phyloP scores from a whole-genome alignment of 495 filamentous ascomycete species.

The Neurospora africana region DNA sequence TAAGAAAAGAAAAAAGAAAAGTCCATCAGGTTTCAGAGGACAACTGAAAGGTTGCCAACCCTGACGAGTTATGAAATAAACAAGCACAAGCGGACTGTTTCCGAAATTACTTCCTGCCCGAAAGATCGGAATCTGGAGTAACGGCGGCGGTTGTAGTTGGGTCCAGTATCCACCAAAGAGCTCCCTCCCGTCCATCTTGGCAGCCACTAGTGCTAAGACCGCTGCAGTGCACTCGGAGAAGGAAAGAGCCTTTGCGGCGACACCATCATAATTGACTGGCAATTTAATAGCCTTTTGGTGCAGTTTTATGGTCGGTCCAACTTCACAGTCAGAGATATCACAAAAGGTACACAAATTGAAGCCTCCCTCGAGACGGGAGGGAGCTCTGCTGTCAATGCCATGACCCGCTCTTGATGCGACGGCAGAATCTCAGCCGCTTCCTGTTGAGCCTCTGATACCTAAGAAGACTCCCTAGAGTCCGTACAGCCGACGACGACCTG shows the following conservation, averaged over 20 bases:
- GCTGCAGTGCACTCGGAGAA: background rate
- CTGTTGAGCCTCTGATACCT: background rate
- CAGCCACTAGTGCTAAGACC: slow-evolving; percentile 4
- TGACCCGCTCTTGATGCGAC: background rate
- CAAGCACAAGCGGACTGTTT: background rate
- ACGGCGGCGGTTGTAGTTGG: background rate
- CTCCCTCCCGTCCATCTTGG: background rate
- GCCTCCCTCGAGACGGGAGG: background rate
- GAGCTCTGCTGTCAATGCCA: background rate
- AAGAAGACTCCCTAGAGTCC: background rate
- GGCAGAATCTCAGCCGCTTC: background rate
- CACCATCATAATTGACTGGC: background rate
- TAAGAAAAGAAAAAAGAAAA: background rate
- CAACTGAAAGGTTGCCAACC: background rate
- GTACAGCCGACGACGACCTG: background rate
- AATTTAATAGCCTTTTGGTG: background rate
- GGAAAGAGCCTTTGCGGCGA: background rate
- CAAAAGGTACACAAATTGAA: background rate
- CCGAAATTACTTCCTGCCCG: background rate
- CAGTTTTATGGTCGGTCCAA: slow-evolving; percentile 5
- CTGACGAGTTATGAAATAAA: background rate
- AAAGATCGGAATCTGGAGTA: slow-evolving; percentile 1
- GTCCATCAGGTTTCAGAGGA: slow-evolving; percentile 1
- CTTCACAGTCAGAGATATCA: slow-evolving; percentile 5
- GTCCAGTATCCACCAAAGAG: background rate